These are phyloP conservation scores for Saturnispora hagleri DNA, from an alignment of 805 yeast species.

Conservation along the genomic window DNA sequence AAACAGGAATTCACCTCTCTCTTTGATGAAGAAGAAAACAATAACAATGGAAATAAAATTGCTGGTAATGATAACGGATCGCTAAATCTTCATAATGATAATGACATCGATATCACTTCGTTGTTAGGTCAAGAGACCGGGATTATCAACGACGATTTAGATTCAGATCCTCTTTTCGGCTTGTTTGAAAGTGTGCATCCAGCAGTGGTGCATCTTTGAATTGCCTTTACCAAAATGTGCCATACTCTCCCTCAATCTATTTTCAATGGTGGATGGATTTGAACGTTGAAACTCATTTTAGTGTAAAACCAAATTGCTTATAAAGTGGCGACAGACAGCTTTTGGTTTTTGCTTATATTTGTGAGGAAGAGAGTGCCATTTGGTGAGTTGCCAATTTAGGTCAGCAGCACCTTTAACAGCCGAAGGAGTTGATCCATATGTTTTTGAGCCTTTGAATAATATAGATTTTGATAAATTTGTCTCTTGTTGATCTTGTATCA, in stretches of 20 bases:
- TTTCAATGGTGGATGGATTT: not conserved
- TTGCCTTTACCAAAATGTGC: not conserved
- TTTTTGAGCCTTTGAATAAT: slow-evolving; percentile 25
- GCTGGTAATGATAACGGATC: slow-evolving; percentile 14
- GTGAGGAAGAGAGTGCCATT: not conserved
- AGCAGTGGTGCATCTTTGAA: slow-evolving; percentile 28
- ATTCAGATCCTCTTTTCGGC: slow-evolving; percentile 16
- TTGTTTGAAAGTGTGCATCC: slow-evolving; percentile 33
- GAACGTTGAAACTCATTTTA: not conserved
- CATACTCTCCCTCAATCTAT: not conserved
- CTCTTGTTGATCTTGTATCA: not conserved
- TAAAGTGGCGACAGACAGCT: not conserved
- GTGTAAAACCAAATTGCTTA: not conserved
- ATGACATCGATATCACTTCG: not conserved
- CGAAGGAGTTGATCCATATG: slow-evolving; percentile 24
- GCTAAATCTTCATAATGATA: not conserved
- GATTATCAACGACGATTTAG: not conserved
- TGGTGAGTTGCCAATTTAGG: slow-evolving; percentile 14
- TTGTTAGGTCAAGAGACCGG: slow-evolving; percentile 1
- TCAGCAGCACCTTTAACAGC: slow-evolving; percentile 34
- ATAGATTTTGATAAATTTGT: not conserved
- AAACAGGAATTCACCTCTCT: slow-evolving; percentile 23
- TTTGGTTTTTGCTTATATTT: slow-evolving; percentile 3
- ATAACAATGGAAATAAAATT: slow-evolving; percentile 11
- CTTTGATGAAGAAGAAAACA: slow-evolving; percentile 9